Conservation (phyloP, 352 stramenopile genomes). For the Phytophthora megakarya region DNA sequence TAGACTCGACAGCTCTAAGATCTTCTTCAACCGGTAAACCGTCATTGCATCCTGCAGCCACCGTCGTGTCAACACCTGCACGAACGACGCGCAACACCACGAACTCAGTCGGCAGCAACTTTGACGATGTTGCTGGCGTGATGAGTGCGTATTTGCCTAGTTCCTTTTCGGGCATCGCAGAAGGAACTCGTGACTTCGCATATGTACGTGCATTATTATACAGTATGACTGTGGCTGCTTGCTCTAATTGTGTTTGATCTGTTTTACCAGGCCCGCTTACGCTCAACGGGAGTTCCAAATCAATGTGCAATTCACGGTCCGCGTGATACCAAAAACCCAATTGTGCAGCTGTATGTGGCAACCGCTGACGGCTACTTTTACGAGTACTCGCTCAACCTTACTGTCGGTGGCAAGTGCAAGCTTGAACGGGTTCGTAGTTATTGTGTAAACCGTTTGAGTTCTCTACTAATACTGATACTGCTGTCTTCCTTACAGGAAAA, state of each 20-base stretch:
- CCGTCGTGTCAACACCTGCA: slow-evolving; percentile 8
- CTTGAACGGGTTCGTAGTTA: slow-evolving; percentile 55
- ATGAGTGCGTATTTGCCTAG: slow-evolving; percentile 78
- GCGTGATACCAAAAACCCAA: slow-evolving; percentile 48
- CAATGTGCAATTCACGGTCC: slow-evolving; percentile 82
- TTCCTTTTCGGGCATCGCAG: slow-evolving; percentile 79
- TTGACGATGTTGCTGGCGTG: slow-evolving; percentile 71
- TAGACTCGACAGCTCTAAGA: slow-evolving; percentile 12
- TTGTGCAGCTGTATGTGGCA: slow-evolving; percentile 79
- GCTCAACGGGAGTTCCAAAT: slow-evolving; percentile 72
- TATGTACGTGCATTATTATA: slow-evolving; percentile 52
- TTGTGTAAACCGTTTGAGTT: slow-evolving; percentile 4
- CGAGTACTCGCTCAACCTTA: slow-evolving; percentile 83
- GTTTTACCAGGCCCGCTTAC: slow-evolving; percentile 61
- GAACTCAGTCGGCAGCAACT: slow-evolving; percentile 49
- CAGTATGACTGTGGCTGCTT: not conserved
- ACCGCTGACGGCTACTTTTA: slow-evolving; percentile 87
- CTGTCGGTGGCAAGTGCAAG: slow-evolving; percentile 77
- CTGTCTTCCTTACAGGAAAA: slow-evolving; percentile 60
- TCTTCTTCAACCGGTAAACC: slow-evolving; percentile 25
- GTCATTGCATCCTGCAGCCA: not conserved
- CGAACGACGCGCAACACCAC: slow-evolving; percentile 41
- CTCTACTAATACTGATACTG: slow-evolving; percentile 3
- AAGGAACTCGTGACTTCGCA: slow-evolving; percentile 88
- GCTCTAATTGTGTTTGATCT: slow-evolving; percentile 2